Evolutionary conservation across 805 yeast species (phyloP), one percentile per base, ranked within the genome.

Genomic region (Lipomyces japonicus): DNA sequence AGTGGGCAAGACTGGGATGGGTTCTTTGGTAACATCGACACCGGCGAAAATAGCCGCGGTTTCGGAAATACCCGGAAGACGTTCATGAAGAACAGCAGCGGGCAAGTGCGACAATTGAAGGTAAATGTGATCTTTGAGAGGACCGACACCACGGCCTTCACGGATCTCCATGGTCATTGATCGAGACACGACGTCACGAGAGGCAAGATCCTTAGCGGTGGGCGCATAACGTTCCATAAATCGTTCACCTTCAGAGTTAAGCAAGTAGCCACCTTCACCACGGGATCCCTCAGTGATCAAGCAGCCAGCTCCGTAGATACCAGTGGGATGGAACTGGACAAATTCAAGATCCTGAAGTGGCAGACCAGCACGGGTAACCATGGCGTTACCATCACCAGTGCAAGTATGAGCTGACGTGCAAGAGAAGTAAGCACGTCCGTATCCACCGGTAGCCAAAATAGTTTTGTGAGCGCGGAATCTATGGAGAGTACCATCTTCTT

Each of bases 211-310:
- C 77, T 91, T 93, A 61, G 97, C 97, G 47, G 90, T 85, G 60
- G 98, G 98, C 50, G 98, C 98, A 68, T 91, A 91, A 73, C 98
- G 84, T 78, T 91, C 98, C 98, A 91, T 91, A 73, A 91, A 91
- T 73, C 98, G 84, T 77, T 91, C 98, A 79, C 98, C 98, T 75
- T 93, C 95, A 61, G 89, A 80, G 80, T 91, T 91, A 59, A 91
- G 78, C 70, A 91, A 77, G 80, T 80, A 93, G 59, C 98, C 98
- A 81, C 98, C 98, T 78, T 93, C 98, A 80, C 98, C 98, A 78
- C 98, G 86, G 61, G 97, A 95, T 76, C 98, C 98, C 75, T 93
- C 98, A 50, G 98, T 93, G 71, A 93, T 93, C 76, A 91, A 76
- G 78, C 97, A 93, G 60, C 98, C 98, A 36, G 97, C 88, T 53